Conservation (phyloP, 148 eudicot genomes). For the Camellia lanceoleosa region DNA sequence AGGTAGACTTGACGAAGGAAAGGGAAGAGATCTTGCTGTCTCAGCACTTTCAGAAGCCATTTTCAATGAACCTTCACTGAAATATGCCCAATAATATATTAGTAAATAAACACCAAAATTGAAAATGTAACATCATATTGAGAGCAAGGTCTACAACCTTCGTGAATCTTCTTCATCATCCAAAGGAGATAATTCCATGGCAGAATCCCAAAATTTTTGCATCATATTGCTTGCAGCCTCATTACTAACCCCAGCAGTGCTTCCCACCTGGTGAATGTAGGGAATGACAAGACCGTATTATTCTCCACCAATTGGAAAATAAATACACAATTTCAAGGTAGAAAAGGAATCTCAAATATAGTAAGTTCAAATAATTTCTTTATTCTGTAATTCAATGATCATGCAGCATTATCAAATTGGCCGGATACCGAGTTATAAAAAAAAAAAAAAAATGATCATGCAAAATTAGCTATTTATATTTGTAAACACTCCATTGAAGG, state of each 20-base stretch:
- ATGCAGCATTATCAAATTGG: too few species aligned
- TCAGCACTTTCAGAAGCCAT: slow-evolving; percentile 69
- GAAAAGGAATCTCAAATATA: neutral
- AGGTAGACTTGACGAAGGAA: slow-evolving; percentile 41
- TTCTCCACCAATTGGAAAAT: neutral
- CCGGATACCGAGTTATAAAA: too few species aligned
- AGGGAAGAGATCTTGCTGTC: slow-evolving; percentile 48
- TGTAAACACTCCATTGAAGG: too few species aligned
- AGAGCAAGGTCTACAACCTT: slow-evolving; percentile 46
- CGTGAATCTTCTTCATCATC: slow-evolving; percentile 80
- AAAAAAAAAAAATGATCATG: neutral
- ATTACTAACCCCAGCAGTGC: slow-evolving; percentile 59
- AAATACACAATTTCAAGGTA: neutral
- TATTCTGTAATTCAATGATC: neutral
- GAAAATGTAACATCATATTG: neutral
- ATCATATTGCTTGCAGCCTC: slow-evolving; percentile 76
- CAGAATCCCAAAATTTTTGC: slow-evolving; percentile 98
- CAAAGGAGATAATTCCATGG: slow-evolving; percentile 58
- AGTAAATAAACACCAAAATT: slow-evolving; percentile 11
- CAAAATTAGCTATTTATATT: neutral
- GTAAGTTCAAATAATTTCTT: neutral
- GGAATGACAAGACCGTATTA: slow-evolving; percentile 6
- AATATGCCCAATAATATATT: slow-evolving; percentile 12
- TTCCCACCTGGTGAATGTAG: slow-evolving; percentile 58
- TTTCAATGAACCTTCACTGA: slow-evolving; percentile 50